phyloP scores from a whole-genome alignment of 352 stramenopile species.

The Peronospora tabacina region DNA sequence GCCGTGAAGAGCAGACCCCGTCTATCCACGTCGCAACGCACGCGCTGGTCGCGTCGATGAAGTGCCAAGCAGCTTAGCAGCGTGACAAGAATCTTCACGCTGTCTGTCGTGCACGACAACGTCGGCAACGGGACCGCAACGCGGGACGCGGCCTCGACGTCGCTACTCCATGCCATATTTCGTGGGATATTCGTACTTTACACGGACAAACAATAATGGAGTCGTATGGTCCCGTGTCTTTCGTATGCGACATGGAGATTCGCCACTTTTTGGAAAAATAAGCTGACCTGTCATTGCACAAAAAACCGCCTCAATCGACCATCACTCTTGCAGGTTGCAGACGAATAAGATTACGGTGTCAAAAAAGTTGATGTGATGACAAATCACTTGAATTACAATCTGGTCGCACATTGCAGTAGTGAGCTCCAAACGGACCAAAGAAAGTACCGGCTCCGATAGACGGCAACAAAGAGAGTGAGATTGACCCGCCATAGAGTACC shows the following conservation, averaged over 20 bases:
- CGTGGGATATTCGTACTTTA: neutral
- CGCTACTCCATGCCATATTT: no score
- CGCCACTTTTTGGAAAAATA: no score
- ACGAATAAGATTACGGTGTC: neutral
- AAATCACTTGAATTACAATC: neutral
- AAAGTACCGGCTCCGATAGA: neutral
- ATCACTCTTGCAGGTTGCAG: neutral
- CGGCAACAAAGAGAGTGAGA: no score
- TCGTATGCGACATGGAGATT: neutral
- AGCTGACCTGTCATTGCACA: neutral
- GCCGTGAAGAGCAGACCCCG: constrained; percentile 62
- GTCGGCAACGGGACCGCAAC: constrained; percentile 21
- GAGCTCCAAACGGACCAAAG: neutral
- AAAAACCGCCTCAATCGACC: neutral
- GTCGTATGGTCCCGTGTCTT: no score
- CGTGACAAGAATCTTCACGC: constrained; percentile 68
- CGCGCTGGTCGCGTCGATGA: constrained; percentile 68
- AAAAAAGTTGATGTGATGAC: neutral
- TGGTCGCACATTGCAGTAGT: neutral
- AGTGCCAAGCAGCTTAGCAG: constrained; percentile 57
- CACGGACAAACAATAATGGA: neutral
- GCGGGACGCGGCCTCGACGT: neutral
- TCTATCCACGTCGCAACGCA: constrained; percentile 66
- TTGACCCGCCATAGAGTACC: no score
- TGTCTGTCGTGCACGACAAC: constrained; percentile 53